Conservation (phyloP, 2,329 filamentous ascomycete genomes). For the Fusarium tanahbumbuense region DNA sequence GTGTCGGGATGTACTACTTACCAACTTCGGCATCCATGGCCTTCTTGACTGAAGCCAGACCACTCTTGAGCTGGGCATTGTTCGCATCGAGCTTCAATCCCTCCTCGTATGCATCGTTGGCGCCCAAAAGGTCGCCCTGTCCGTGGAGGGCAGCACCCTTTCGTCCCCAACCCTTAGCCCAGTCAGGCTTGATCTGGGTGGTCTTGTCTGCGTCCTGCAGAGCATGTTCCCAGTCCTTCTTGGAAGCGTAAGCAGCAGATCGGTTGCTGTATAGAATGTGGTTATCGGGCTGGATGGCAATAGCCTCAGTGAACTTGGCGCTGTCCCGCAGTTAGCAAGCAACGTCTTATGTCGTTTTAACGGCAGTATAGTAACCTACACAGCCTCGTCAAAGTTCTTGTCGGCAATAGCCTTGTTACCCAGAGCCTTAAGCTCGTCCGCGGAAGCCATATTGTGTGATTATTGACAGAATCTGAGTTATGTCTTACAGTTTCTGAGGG, state of each 20-base stretch:
- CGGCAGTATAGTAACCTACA: conserved; percentile 70
- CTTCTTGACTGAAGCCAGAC: conserved; percentile 84
- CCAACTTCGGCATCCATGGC: conserved; percentile 76
- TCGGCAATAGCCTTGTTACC: conserved; percentile 99
- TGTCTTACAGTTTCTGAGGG: conserved; percentile 18
- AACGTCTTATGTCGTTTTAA: background rate
- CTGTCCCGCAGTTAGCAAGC: conserved; percentile 59
- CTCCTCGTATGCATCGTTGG: conserved; percentile 90
- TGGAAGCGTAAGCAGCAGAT: conserved; percentile 87
- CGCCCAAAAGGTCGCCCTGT: conserved; percentile 83
- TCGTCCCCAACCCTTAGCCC: conserved; percentile 95
- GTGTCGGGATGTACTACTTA: conserved; percentile 23
- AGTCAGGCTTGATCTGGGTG: conserved; percentile 94
- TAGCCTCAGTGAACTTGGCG: conserved; percentile 94
- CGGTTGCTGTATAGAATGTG: conserved; percentile 99
- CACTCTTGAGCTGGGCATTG: conserved; percentile 93
- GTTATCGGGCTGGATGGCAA: conserved; percentile 86
- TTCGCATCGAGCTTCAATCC: conserved; percentile 92
- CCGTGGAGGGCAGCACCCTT: conserved; percentile 94
- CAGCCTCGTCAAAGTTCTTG: conserved; percentile 95
- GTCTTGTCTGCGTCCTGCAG: conserved; percentile 93
- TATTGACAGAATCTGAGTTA: conserved; percentile 23
- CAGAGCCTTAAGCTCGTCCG: conserved; percentile 90
- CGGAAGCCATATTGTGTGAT: conserved; percentile 63
- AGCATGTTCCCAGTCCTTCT: conserved; percentile 87